These are phyloP conservation scores for Castanea mollissima DNA, from an alignment of 306 rosid species.

Conservation along the genomic window DNA sequence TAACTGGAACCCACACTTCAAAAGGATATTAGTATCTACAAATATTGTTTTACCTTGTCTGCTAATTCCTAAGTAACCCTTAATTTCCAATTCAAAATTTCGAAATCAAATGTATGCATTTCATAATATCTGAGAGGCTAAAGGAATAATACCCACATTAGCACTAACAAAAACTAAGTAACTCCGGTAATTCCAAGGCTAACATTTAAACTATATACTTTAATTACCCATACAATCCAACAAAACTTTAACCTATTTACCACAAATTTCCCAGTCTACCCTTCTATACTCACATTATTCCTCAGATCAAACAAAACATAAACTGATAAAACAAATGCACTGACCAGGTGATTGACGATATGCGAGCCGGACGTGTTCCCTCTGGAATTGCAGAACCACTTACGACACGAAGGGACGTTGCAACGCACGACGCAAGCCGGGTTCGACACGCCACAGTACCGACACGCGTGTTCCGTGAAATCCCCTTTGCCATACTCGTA, in stretches of 20 bases:
- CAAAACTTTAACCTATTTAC: too few species aligned
- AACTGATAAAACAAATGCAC: slow-evolving; percentile 2
- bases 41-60: too few species aligned
- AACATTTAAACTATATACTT: too few species aligned
- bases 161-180: neutral
- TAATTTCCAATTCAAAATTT: neutral
- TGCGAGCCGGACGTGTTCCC: slow-evolving; percentile 99
- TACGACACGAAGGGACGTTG: slow-evolving; percentile 94
- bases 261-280: too few species aligned
- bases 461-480: slow-evolving; percentile 93
- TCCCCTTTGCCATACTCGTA: slow-evolving; percentile 85
- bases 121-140: neutral
- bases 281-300: neutral
- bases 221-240: too few species aligned
- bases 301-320: neutral
- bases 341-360: slow-evolving; percentile 94
- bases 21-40: too few species aligned
- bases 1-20: too few species aligned
- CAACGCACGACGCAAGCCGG: slow-evolving; percentile 99
- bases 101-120: neutral
- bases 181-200: too few species aligned
- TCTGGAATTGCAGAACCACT: slow-evolving; percentile 97
- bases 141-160: neutral
- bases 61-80: neutral
- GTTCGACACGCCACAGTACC: slow-evolving; percentile 95